Conservation (phyloP, 495 filamentous ascomycete genomes). For the Penicillium canescens region DNA sequence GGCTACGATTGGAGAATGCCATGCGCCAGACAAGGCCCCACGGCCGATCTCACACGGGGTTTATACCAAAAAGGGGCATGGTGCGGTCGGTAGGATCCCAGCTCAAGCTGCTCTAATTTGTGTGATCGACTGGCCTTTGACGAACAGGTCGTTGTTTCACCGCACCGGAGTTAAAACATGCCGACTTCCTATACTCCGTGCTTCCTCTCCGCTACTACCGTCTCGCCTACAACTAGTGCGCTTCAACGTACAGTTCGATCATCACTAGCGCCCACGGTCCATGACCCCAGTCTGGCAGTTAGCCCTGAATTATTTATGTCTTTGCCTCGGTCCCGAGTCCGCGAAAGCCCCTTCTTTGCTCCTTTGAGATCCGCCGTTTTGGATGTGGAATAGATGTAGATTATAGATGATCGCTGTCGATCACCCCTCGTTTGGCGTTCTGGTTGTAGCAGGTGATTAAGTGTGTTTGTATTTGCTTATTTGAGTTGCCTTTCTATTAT, state of each 20-base stretch:
- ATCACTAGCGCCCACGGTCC: too few species aligned
- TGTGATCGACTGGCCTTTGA: conserved; percentile 17
- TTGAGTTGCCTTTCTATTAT: background rate
- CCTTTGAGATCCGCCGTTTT: conserved; percentile 1
- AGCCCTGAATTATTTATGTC: background rate
- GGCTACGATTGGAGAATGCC: background rate
- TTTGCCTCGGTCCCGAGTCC: background rate
- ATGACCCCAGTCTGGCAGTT: background rate
- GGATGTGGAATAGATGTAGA: background rate
- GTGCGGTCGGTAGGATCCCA: conserved; percentile 18
- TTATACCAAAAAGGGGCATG: conserved; percentile 15
- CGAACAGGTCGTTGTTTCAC: conserved; percentile 32
- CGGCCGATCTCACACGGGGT: conserved; percentile 19
- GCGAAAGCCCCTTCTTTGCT: background rate
- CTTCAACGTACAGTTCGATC: too few species aligned
- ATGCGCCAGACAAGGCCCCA: background rate
- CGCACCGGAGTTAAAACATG: conserved; percentile 3
- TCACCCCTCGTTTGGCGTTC: conserved; percentile 4
- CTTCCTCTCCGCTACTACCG: too few species aligned
- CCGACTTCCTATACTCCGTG: conserved; percentile 1
- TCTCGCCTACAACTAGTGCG: background rate
- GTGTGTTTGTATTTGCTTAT: background rate
- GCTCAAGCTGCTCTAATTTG: conserved; percentile 1
- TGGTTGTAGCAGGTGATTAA: conserved; percentile 7
- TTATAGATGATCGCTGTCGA: conserved; percentile 7